A percentile compares a stretch with the other conserved stretches of the same genome.
Evolutionary conservation across 83 land plant species (phyloP).

Genomic region (Isoetes engelmannii): DNA sequence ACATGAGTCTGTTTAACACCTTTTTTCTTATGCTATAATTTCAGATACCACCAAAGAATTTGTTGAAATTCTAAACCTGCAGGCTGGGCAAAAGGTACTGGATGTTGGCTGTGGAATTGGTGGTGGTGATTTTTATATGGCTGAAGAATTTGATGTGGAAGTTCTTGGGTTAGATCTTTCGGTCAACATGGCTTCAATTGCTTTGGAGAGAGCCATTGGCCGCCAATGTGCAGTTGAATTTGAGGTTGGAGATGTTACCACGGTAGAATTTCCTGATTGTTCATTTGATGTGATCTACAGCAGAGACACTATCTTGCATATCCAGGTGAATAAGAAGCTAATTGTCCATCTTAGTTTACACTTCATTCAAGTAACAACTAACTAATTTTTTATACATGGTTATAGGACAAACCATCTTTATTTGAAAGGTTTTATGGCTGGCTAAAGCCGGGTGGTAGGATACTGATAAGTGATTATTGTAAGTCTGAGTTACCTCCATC

Average conservation of each 20-base stretch:
- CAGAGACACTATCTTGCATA: constrained; percentile 97
- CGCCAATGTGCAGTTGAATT: constrained; percentile 79
- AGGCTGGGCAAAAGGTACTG: constrained; percentile 85
- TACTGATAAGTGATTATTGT: constrained; percentile 94
- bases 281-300: constrained; percentile 96
- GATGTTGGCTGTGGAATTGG: constrained; percentile 99
- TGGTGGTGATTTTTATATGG: constrained; percentile 99
- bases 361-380: neutral
- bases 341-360: neutral
- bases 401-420: constrained; percentile 83
- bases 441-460: constrained; percentile 85
- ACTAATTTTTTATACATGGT: constrained; percentile 5
- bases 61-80: constrained; percentile 67
- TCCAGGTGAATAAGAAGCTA: constrained; percentile 50
- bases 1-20: neutral
- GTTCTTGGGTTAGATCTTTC: constrained; percentile 93
- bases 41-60: constrained; percentile 97
- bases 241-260: constrained; percentile 95
- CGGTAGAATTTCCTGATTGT: constrained; percentile 50
- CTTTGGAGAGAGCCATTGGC: constrained; percentile 91
- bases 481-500: constrained; percentile 52
- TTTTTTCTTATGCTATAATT: constrained; percentile 8
- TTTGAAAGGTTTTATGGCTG: constrained; percentile 69
- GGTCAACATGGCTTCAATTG: constrained; percentile 89
- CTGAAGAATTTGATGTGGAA: constrained; percentile 76